phyloP scores from a whole-genome alignment of 768 basidiomycete species.

The Mycena belliarum region DNA sequence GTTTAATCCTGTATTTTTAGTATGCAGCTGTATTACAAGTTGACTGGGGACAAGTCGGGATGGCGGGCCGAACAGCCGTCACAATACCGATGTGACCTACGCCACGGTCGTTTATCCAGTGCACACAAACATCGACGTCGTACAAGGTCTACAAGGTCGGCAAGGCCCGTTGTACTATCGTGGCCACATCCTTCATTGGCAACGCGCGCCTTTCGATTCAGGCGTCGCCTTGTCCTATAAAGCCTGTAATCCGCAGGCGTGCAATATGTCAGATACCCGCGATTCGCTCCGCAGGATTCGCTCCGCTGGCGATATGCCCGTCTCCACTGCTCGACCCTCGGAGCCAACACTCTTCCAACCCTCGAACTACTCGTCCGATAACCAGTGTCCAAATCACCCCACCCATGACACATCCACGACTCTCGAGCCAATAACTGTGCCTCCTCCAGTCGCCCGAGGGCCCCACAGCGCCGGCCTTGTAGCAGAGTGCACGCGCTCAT shows the following conservation, averaged over 20 bases:
- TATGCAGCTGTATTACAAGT: conserved; percentile 6
- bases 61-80: too few relatives aligned
- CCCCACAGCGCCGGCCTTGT: conserved; percentile 6
- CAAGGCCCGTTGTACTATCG: background rate
- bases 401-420: conserved; percentile 6
- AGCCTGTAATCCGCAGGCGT: background rate
- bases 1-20: conserved; percentile 18
- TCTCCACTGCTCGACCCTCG: conserved; percentile 24
- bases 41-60: background rate
- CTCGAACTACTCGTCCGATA: conserved; percentile 24
- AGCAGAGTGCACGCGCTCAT: conserved; percentile 4
- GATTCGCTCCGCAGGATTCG: conserved; percentile 36
- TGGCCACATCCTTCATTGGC: background rate
- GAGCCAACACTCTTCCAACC: conserved; percentile 23
- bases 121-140: too few relatives aligned
- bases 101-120: too few relatives aligned
- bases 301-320: conserved; percentile 41
- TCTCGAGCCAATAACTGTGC: background rate
- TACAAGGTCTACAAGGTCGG: background rate
- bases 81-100: too few relatives aligned
- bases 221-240: background rate
- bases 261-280: conserved; percentile 13
- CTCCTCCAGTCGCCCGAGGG: background rate
- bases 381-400: conserved; percentile 4
- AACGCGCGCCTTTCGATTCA: conserved; percentile 1